Evolutionary conservation across 139 green algal genomes (phyloP).

Genomic region (Picochlorum sp.): DNA sequence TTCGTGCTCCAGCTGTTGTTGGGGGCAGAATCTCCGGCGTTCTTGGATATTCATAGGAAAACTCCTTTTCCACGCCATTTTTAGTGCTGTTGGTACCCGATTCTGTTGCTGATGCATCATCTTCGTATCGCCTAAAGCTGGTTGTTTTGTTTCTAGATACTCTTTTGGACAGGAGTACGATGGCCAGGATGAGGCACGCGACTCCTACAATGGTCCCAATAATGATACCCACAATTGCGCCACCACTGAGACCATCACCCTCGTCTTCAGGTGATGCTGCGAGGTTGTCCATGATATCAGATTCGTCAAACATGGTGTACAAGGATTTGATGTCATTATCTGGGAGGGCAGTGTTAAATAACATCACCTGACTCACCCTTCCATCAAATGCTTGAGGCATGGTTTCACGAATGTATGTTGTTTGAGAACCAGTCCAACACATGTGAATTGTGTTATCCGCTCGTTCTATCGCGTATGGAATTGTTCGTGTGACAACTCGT

Average conservation of each 20-base stretch:
- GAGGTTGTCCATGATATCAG: neutral
- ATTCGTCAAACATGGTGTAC: constrained; percentile 12
- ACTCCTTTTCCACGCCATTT: too few species aligned
- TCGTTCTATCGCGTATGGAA: too few species aligned
- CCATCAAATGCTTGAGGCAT: constrained; percentile 25
- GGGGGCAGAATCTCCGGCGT: too few species aligned
- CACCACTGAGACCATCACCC: constrained; percentile 1
- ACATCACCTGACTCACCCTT: constrained; percentile 28
- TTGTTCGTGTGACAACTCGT: too few species aligned
- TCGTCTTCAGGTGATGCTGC: neutral
- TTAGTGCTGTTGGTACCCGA: neutral
- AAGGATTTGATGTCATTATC: constrained; percentile 15
- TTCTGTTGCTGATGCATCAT: constrained; percentile 2
- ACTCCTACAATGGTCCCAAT: constrained; percentile 8
- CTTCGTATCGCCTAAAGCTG: constrained; percentile 14
- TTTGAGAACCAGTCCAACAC: neutral
- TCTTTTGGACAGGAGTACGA: neutral
- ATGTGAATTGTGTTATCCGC: too few species aligned
- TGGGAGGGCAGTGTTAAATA: constrained; percentile 23
- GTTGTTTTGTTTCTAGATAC: neutral
- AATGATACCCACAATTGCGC: constrained; percentile 21
- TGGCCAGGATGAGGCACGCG: neutral
- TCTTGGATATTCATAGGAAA: too few species aligned
- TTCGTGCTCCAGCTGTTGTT: too few species aligned
- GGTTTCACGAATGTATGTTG: neutral